Conservation (phyloP, 2,329 filamentous ascomycete genomes). For the Cercospora sojina region DNA sequence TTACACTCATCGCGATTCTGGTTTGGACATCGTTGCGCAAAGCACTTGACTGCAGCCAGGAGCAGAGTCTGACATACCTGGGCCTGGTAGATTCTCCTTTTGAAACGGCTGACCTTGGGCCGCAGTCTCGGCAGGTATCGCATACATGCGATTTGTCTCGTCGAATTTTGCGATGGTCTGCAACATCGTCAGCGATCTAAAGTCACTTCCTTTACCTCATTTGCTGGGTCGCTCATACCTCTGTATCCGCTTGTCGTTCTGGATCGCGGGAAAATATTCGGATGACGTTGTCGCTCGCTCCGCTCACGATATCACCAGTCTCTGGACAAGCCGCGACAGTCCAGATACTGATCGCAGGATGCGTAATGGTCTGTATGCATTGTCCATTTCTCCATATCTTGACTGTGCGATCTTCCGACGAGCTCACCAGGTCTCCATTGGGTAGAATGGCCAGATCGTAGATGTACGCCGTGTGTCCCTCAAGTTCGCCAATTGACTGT, state of each 20-base stretch:
- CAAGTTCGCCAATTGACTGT: conserved; percentile 70
- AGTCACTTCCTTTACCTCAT: background rate
- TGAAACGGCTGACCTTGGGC: conserved; percentile 66
- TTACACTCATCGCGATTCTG: background rate
- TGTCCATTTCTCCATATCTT: conserved; percentile 80
- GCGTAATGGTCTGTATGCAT: conserved; percentile 93
- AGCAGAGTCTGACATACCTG: conserved; percentile 40
- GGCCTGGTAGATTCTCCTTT: conserved; percentile 86
- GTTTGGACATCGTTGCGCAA: background rate
- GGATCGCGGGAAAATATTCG: conserved; percentile 76
- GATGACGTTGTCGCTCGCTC: conserved; percentile 82
- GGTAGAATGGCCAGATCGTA: conserved; percentile 79
- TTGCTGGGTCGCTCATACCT: conserved; percentile 44
- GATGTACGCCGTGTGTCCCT: conserved; percentile 92
- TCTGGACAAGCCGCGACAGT: conserved; percentile 76
- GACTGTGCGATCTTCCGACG: conserved; percentile 91
- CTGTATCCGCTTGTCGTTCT: conserved; percentile 67
- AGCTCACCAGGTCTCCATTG: conserved; percentile 83
- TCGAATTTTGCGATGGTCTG: conserved; percentile 67
- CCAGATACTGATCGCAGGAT: conserved; percentile 97
- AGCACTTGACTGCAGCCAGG: background rate
- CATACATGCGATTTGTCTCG: conserved; percentile 54
- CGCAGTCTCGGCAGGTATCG: conserved; percentile 59
- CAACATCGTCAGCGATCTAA: conserved; percentile 2
- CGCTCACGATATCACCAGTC: conserved; percentile 89